Percentiles rank a stretch among this genome's conserved stretches.
Evolutionary conservation across 192 early-diverging fungal genomes (phyloP).

Genomic region (Backusella tuberculispora): DNA sequence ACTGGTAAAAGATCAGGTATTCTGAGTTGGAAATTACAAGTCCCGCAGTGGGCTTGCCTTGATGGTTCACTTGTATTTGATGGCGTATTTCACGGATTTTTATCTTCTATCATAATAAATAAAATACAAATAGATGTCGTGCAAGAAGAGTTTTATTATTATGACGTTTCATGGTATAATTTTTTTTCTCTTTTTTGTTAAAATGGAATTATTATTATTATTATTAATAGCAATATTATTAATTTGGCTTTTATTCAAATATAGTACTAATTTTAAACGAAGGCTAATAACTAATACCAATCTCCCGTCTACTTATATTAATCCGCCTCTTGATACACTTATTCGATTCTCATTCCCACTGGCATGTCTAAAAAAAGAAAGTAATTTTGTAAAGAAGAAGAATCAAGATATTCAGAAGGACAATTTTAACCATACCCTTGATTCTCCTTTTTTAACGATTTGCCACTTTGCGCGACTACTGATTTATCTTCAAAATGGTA

Average conservation of each 20-base stretch:
- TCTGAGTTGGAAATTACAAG: constrained; percentile 34
- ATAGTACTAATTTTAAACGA: constrained; percentile 19
- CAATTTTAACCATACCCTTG: constrained; percentile 26
- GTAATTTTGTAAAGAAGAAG: neutral
- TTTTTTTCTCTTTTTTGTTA: neutral
- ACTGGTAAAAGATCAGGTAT: constrained; percentile 26
- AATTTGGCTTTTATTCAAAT: neutral
- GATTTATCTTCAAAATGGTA: constrained; percentile 20
- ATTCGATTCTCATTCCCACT: constrained; percentile 40
- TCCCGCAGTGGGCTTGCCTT: constrained; percentile 36
- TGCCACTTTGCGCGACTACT: constrained; percentile 30
- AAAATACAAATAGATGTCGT: constrained; percentile 36
- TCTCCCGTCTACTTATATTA: constrained; percentile 26
- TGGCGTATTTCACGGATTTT: constrained; percentile 18
- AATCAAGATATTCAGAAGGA: neutral
- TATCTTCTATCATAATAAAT: constrained; percentile 8
- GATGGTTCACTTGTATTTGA: constrained; percentile 29
- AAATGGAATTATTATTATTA: neutral
- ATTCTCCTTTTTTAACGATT: constrained; percentile 34
- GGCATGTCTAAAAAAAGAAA: constrained; percentile 13
- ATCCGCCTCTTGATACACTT: constrained; percentile 29
- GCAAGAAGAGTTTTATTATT: constrained; percentile 42
- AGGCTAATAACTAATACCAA: constrained; percentile 20
- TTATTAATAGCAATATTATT: no score
- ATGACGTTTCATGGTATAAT: constrained; percentile 21